These are phyloP conservation scores for Spergularia azorica DNA, from an alignment of 179 eudicot genomes.

Conservation along the genomic window DNA sequence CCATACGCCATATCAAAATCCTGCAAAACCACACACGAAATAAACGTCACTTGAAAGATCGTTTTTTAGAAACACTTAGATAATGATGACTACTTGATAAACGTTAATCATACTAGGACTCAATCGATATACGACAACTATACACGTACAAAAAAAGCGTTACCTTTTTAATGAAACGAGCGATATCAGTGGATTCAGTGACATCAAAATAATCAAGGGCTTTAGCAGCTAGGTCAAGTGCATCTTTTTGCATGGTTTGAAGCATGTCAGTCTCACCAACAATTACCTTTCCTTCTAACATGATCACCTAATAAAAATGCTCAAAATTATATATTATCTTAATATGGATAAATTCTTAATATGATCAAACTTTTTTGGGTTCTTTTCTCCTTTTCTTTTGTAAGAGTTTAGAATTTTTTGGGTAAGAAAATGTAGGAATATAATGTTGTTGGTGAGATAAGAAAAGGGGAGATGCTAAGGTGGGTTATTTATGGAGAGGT, in stretches of 20 bases:
- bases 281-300: conserved; percentile 85
- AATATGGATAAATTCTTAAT: too few species aligned
- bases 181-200: conserved; percentile 70
- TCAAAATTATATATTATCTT: too few species aligned
- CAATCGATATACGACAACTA: neutral
- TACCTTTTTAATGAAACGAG: conserved; percentile 79
- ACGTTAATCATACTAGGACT: neutral
- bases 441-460: neutral
- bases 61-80: too few species aligned
- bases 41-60: too few species aligned
- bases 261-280: conserved; percentile 80
- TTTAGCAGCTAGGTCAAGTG: conserved; percentile 68
- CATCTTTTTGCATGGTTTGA: conserved; percentile 63
- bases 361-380: too few species aligned
- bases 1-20: conserved; percentile 66
- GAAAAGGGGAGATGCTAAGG: conserved; percentile 8
- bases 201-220: conserved; percentile 79
- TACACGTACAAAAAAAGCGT: neutral
- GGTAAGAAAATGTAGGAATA: neutral
- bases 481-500: neutral
- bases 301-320: conserved; percentile 14
- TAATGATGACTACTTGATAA: too few species aligned
- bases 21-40: conserved; percentile 36
- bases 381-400: neutral
- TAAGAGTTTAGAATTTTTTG: too few species aligned